Evolutionary conservation across 768 basidiomycete genomes (phyloP).

Genomic region (Phlebiopsis flavidoalba): DNA sequence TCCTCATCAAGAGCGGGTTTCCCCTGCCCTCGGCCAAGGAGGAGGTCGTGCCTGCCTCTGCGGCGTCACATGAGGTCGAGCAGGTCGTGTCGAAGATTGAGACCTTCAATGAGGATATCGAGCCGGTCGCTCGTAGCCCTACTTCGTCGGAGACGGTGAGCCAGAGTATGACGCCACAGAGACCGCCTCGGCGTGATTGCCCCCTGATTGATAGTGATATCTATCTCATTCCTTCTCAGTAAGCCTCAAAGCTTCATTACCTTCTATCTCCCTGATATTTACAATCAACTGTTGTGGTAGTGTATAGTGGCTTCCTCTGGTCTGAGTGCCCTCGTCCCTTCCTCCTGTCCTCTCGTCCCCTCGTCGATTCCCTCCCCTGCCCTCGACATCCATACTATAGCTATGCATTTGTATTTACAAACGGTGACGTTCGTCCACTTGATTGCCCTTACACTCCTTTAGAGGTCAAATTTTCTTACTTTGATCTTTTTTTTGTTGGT

Average conservation of each 20-base stretch:
- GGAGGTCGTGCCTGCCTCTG: not conserved
- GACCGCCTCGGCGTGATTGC: not conserved
- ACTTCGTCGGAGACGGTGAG: not conserved
- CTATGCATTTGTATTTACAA: not conserved
- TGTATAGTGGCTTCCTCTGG: not conserved
- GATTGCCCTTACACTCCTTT: not conserved
- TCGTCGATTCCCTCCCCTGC: not conserved
- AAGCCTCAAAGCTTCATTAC: not conserved
- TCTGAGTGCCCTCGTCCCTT: not conserved
- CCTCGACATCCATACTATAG: not conserved
- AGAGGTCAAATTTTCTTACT: not conserved
- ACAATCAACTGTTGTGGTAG: not conserved
- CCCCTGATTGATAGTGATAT: not conserved
- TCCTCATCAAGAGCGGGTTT: slow-evolving; percentile 40
- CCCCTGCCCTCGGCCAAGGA: not conserved
- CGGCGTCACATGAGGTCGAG: slow-evolving; percentile 2
- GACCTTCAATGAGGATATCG: slow-evolving; percentile 5
- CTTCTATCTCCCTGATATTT: not conserved
- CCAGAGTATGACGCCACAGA: not conserved
- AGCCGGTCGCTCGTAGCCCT: slow-evolving; percentile 10
- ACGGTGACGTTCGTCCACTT: not conserved
- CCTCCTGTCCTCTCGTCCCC: too few relatives aligned
- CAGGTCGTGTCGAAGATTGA: slow-evolving; percentile 2
- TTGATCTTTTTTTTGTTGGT: not conserved
- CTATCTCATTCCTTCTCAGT: not conserved